phyloP scores from a whole-genome alignment of 2,329 filamentous ascomycete species.

The Scedosporium boydii region DNA sequence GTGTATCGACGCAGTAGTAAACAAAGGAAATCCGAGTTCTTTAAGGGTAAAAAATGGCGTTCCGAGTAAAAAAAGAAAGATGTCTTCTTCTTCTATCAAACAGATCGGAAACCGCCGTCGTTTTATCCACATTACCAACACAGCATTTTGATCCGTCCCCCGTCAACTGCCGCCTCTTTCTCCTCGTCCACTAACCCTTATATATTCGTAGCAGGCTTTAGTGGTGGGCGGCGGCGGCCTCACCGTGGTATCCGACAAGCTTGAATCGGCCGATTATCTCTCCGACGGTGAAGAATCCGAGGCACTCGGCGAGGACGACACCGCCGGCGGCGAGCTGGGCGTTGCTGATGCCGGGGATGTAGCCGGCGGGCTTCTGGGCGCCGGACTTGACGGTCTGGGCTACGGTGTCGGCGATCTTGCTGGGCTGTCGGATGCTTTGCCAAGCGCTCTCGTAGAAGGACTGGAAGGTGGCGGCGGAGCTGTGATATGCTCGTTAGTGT shows the following conservation, averaged over 20 bases:
- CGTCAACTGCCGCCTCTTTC: background rate
- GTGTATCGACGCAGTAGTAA: background rate
- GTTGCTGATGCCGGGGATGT: conserved; percentile 58
- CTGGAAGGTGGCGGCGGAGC: conserved; percentile 74
- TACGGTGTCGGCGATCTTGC: conserved; percentile 44
- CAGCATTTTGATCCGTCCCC: background rate
- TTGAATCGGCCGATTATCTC: conserved; percentile 96
- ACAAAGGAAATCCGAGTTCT: background rate
- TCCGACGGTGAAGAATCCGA: conserved; percentile 96
- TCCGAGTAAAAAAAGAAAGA: background rate
- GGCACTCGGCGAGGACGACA: conserved; percentile 72
- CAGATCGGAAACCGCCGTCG: background rate
- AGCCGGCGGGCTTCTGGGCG: conserved; percentile 43
- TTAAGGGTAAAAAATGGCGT: background rate
- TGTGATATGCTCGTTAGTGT: conserved; percentile 24
- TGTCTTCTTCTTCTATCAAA: background rate
- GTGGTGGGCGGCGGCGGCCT: conserved; percentile 50
- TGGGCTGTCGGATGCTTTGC: conserved; percentile 62
- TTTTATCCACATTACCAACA: background rate
- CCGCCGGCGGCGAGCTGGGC: conserved; percentile 64
- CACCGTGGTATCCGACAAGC: conserved; percentile 83
- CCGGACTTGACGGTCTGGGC: conserved; percentile 47
- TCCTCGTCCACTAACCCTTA: background rate
- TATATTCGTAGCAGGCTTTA: conserved; percentile 22
- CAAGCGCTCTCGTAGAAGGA: conserved; percentile 69